These are phyloP conservation scores for Fusarium continuum DNA, from an alignment of 2,329 filamentous ascomycete species.

Conservation along the genomic window DNA sequence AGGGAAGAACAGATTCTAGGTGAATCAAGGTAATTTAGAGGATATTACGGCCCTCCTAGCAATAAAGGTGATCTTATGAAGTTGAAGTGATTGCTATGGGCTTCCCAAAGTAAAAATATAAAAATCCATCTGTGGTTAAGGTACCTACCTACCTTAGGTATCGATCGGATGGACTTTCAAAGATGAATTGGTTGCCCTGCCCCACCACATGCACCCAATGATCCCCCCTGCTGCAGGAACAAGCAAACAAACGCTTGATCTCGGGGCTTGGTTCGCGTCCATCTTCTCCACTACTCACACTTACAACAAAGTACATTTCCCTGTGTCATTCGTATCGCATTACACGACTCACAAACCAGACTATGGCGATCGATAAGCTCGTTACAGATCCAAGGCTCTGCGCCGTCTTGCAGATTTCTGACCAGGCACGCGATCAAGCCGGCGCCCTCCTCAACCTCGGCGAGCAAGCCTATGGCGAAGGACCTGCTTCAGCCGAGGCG, in stretches of 20 bases:
- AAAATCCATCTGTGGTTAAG: too few relatives aligned
- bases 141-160: too few relatives aligned
- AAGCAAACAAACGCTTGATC: slow-evolving; percentile 10
- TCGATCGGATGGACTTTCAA: too few relatives aligned
- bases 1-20: too few relatives aligned
- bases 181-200: not conserved
- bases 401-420: slow-evolving; percentile 76
- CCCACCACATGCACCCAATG: not conserved
- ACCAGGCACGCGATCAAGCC: slow-evolving; percentile 76
- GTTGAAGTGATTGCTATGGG: too few relatives aligned
- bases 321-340: not conserved
- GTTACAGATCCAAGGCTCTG: slow-evolving; percentile 63
- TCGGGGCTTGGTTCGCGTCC: not conserved
- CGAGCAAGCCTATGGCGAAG: slow-evolving; percentile 54
- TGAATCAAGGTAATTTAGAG: too few relatives aligned
- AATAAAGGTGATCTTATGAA: too few relatives aligned
- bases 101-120: too few relatives aligned
- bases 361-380: slow-evolving; percentile 53
- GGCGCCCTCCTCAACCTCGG: slow-evolving; percentile 68
- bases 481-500: slow-evolving; percentile 55
- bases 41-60: too few relatives aligned
- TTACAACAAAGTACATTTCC: not conserved
- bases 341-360: not conserved
- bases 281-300: not conserved
- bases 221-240: slow-evolving; percentile 14